Conservation (phyloP, 768 basidiomycete species). For the Stropharia rugosoannulata region DNA sequence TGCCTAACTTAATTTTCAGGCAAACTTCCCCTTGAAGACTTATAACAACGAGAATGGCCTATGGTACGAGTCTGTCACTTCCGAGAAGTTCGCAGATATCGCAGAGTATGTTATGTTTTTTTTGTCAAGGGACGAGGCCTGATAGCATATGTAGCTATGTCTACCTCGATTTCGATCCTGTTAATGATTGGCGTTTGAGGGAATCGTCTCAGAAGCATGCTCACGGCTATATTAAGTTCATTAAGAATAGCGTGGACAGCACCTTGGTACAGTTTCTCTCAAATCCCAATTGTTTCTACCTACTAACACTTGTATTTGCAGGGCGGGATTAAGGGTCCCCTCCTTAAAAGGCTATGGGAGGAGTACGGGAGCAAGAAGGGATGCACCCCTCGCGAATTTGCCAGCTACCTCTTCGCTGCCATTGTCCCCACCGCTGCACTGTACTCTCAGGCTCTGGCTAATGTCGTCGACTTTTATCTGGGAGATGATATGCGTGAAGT, state of each 20-base stretch:
- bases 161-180: conserved; percentile 42
- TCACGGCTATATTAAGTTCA: conserved; percentile 24
- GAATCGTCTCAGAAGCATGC: conserved; percentile 35
- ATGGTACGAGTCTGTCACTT: conserved; percentile 39
- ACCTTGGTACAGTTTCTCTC: conserved; percentile 17
- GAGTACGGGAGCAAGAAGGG: conserved; percentile 15
- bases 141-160: conserved; percentile 33
- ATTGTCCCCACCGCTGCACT: conserved; percentile 53
- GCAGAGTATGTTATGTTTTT: conserved; percentile 38
- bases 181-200: conserved; percentile 46
- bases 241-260: conserved; percentile 29
- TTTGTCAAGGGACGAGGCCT: not conserved
- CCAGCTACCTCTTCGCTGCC: conserved; percentile 50
- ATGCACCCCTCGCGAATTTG: conserved; percentile 31
- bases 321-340: conserved; percentile 19
- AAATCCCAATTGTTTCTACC: not conserved
- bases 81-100: conserved; percentile 44
- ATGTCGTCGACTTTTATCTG: conserved; percentile 62
- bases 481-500: conserved; percentile 32
- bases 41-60: conserved; percentile 24
- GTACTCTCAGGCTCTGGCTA: conserved; percentile 55
- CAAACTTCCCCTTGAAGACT: conserved; percentile 44
- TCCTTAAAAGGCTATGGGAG: conserved; percentile 30
- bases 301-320: not conserved
- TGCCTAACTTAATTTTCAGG: conserved; percentile 22